Evolutionary conservation across 2,329 filamentous ascomycete genomes (phyloP).

Genomic region (Dactylellina drechsleri): DNA sequence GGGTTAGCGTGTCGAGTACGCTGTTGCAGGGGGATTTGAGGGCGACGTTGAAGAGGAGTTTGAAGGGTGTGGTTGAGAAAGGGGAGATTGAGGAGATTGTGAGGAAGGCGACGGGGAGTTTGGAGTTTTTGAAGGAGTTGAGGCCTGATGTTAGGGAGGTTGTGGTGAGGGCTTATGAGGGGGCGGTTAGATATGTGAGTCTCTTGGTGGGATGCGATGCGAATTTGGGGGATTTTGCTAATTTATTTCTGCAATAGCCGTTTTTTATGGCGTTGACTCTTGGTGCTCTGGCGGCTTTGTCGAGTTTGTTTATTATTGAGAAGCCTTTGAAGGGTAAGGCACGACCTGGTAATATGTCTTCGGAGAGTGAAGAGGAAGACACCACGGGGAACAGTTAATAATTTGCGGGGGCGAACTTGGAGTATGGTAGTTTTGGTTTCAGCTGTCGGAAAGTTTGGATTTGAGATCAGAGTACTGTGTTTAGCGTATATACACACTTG

Average conservation of each 20-base stretch:
- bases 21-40: constrained; percentile 76
- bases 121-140: constrained; percentile 74
- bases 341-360: constrained; percentile 11
- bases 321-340: constrained; percentile 26
- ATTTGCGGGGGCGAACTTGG: too few species aligned
- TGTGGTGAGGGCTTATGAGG: constrained; percentile 75
- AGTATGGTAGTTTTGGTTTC: too few species aligned
- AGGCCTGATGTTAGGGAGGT: constrained; percentile 70
- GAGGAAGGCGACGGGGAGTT: constrained; percentile 73
- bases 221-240: background rate
- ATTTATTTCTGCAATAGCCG: constrained; percentile 16
- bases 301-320: constrained; percentile 50
- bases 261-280: constrained; percentile 36
- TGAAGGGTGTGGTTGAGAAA: constrained; percentile 55
- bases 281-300: constrained; percentile 4
- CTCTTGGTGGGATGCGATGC: too few species aligned
- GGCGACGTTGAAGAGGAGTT: constrained; percentile 64
- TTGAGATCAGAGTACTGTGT: too few species aligned
- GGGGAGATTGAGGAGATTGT: constrained; percentile 70
- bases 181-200: constrained; percentile 62
- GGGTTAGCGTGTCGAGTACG: constrained; percentile 76
- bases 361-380: constrained; percentile 14
- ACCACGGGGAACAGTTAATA: background rate
- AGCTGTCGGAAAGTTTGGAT: too few species aligned
- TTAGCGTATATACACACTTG: too few species aligned